phyloP scores from a whole-genome alignment of 768 basidiomycete genomes.

The Russula compacta region DNA sequence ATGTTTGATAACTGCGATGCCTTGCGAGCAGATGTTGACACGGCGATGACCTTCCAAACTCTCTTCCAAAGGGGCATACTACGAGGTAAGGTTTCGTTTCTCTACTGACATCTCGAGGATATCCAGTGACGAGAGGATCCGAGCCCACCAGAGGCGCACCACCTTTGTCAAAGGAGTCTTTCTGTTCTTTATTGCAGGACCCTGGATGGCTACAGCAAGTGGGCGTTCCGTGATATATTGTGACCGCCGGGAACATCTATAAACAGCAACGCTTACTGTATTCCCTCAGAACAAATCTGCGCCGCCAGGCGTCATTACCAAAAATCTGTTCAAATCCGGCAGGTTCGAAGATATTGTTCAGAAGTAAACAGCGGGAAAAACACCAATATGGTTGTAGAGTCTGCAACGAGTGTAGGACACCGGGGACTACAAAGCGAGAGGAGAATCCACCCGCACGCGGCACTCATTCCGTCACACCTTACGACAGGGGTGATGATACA shows the following conservation, averaged over 20 bases:
- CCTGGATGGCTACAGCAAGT: neutral
- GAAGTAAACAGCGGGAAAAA: constrained; percentile 27
- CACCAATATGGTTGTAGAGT: neutral
- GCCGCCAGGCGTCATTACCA: constrained; percentile 43
- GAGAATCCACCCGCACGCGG: neutral
- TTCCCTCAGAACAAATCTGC: constrained; percentile 47
- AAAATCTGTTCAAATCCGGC: constrained; percentile 46
- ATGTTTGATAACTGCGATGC: neutral
- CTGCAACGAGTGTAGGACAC: neutral
- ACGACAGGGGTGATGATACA: neutral
- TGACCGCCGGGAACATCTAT: neutral
- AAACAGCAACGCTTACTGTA: constrained; percentile 39
- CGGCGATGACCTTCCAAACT: neutral
- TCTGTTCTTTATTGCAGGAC: neutral
- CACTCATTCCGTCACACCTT: neutral
- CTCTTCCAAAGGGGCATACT: neutral
- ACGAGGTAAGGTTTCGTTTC: neutral
- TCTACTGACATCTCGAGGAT: neutral
- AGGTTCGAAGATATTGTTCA: constrained; percentile 53
- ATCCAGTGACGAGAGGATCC: neutral
- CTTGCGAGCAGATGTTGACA: neutral
- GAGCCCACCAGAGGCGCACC: neutral
- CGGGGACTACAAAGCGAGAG: neutral
- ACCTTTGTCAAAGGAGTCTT: neutral
- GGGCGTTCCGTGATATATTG: neutral